Conservation (phyloP, 1,284 basidiomycete species). For the Exobasidium cylindrosporum region DNA sequence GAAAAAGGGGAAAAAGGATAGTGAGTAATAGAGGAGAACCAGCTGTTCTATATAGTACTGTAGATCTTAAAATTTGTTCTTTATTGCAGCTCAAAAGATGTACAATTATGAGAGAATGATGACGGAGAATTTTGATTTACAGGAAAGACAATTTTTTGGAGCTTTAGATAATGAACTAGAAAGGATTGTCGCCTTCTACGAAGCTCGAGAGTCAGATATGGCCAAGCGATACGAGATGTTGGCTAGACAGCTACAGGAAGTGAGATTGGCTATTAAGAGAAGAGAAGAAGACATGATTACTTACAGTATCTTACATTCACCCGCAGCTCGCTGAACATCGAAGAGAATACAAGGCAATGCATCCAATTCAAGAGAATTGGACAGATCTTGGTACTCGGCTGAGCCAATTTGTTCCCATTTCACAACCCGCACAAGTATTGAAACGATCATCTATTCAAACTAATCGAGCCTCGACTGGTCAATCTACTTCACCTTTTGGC, state of each 20-base stretch:
- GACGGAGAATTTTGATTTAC: slow-evolving; percentile 63
- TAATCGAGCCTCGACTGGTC: neutral
- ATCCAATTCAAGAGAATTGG: slow-evolving; percentile 4
- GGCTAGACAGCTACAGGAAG: slow-evolving; percentile 70
- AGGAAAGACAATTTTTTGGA: slow-evolving; percentile 66
- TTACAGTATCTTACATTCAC: neutral
- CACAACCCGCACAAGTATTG: slow-evolving; percentile 1
- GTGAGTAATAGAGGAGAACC: neutral
- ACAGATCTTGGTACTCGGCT: neutral
- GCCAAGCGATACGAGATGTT: slow-evolving; percentile 62
- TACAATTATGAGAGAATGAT: slow-evolving; percentile 26
- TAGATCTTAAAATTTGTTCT: too few species aligned
- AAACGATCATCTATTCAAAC: neutral
- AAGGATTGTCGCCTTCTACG: slow-evolving; percentile 64
- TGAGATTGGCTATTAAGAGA: slow-evolving; percentile 49
- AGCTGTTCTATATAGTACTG: neutral
- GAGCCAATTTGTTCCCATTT: slow-evolving; percentile 4
- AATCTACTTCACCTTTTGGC: neutral
- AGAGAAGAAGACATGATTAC: neutral
- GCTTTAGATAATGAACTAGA: slow-evolving; percentile 40
- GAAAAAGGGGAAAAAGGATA: slow-evolving; percentile 5
- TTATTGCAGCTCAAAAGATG: slow-evolving; percentile 16
- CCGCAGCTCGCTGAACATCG: slow-evolving; percentile 48
- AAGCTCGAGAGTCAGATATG: slow-evolving; percentile 70
- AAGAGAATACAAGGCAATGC: slow-evolving; percentile 30